Evolutionary conservation across 2,329 filamentous ascomycete species (phyloP), one percentile per base, ranked within the genome.

Genomic region (Venturia asperata): DNA sequence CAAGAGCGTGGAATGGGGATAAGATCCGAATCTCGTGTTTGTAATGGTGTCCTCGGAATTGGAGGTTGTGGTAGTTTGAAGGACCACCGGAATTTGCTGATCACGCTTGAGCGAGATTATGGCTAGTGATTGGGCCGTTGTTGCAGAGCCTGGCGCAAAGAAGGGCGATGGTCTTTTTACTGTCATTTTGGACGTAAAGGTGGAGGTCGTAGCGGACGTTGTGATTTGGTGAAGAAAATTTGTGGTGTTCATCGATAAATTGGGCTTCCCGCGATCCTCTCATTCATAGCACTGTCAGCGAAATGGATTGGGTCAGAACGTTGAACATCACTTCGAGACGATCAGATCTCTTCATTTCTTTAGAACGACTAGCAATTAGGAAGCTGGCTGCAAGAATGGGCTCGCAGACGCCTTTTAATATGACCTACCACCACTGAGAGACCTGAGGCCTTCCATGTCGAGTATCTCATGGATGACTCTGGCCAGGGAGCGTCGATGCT

Each of bases 11-110:
- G 74, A 79, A 70, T 82, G 80, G 2, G 80, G 80, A 65, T 79
- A 82, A 17, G 92, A 96, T 61, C 94, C 94, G 72, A 96, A 99
- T 56, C 92, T 87, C 1, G 93, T 99, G 77, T 96, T 97, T 64
- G 92, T 85, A 55, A 82, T 79, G 24, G 77, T 77, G 63, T 79
- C 78, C 64, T 75, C 68, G 66, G 78, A 70, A 64, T 73, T 71
- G 7, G 73, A 69, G 5, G 63, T 52, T n/a, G 58, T 47, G 39
- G 70, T 67, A 67, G 70, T 67, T 42, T 75, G 71, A 69, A 83
- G 73, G 67, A 90, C 86, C 34, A 92, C 81, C 9, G 93, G 91
- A 47, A 92, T 82, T 68, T 92, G 86, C 67, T 88, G 88, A 76
- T 97, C 92, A 77, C 92, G 88, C 67, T 91, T 93, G 63, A 99